Conservation (phyloP, 228 moss, liverwort and hornwort genomes). For the Sphagnum magellanicum region DNA sequence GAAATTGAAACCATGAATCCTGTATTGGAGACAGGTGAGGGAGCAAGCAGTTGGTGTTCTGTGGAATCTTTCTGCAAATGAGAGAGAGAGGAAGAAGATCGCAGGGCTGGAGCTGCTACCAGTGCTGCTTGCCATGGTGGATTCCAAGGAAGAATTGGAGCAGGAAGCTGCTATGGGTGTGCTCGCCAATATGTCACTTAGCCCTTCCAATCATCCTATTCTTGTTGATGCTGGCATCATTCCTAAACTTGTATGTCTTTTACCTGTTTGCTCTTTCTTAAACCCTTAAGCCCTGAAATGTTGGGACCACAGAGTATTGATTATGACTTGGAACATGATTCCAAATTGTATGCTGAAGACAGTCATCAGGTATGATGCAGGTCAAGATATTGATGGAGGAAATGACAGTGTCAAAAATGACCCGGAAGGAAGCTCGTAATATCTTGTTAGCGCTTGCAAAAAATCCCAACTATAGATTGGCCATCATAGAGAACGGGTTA, state of each 20-base stretch:
- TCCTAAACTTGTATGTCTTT: slow-evolving; percentile 51
- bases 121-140: slow-evolving; percentile 42
- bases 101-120: slow-evolving; percentile 63
- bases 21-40: slow-evolving; percentile 34
- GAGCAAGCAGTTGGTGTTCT: slow-evolving; percentile 68
- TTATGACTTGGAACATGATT: too few species aligned
- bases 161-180: slow-evolving; percentile 82
- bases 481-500: slow-evolving; percentile 67
- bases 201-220: slow-evolving; percentile 36
- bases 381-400: slow-evolving; percentile 68
- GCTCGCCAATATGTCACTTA: slow-evolving; percentile 60
- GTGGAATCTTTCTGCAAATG: slow-evolving; percentile 73
- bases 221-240: slow-evolving; percentile 63
- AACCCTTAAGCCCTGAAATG: too few species aligned
- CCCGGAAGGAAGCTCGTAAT: slow-evolving; percentile 67
- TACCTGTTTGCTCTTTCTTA: not conserved
- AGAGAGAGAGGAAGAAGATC: slow-evolving; percentile 55
- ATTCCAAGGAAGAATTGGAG: slow-evolving; percentile 45
- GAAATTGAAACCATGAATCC: not conserved
- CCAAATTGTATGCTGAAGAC: too few species aligned
- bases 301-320: too few species aligned
- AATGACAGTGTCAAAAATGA: slow-evolving; percentile 51
- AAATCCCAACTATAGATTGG: slow-evolving; percentile 33
- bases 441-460: slow-evolving; percentile 56
- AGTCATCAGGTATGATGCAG: slow-evolving; percentile 13